phyloP scores from a whole-genome alignment of 78 protist genomes.

The Dictyostelium intermedium region DNA sequence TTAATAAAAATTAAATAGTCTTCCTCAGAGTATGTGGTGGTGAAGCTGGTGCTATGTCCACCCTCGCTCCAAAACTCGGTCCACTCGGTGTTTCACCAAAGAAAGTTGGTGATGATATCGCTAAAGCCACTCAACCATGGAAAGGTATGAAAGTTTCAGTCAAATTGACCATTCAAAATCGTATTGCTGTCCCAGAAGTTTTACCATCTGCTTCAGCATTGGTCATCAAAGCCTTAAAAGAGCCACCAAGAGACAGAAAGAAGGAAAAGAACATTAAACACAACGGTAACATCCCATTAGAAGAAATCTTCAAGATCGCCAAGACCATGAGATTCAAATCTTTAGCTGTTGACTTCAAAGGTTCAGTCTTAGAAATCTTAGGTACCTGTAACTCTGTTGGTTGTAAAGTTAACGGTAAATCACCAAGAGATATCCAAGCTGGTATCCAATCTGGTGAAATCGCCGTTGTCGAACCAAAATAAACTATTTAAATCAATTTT shows the following conservation, averaged over 20 bases:
- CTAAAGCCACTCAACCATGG: conserved; percentile 96
- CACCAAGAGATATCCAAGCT: conserved; percentile 89
- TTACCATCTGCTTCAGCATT: conserved; percentile 97
- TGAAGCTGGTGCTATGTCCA: conserved; percentile 94
- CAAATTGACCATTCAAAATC: conserved; percentile 96
- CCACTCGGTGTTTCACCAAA: conserved; percentile 99
- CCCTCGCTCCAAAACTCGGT: conserved; percentile 99
- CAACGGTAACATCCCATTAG: conserved; percentile 95
- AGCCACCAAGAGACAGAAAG: conserved; percentile 99
- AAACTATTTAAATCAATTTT: neutral
- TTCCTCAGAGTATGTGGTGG: conserved; percentile 97
- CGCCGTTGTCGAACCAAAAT: conserved; percentile 24
- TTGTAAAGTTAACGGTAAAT: conserved; percentile 96
- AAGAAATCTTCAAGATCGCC: conserved; percentile 94
- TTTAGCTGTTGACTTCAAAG: conserved; percentile 90
- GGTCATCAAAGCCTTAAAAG: conserved; percentile 97
- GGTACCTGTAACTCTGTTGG: conserved; percentile 97
- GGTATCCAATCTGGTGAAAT: conserved; percentile 84
- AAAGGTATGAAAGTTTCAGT: conserved; percentile 96
- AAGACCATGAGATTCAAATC: conserved; percentile 90
- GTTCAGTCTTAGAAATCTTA: conserved; percentile 96
- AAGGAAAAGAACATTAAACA: conserved; percentile 98
- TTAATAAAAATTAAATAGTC: conserved; percentile 62
- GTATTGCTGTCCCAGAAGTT: conserved; percentile 96
- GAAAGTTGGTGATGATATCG: conserved; percentile 99